Base-by-base conservation (phyloP, 306 rosid species). In the Calophaca sinica region DNA sequence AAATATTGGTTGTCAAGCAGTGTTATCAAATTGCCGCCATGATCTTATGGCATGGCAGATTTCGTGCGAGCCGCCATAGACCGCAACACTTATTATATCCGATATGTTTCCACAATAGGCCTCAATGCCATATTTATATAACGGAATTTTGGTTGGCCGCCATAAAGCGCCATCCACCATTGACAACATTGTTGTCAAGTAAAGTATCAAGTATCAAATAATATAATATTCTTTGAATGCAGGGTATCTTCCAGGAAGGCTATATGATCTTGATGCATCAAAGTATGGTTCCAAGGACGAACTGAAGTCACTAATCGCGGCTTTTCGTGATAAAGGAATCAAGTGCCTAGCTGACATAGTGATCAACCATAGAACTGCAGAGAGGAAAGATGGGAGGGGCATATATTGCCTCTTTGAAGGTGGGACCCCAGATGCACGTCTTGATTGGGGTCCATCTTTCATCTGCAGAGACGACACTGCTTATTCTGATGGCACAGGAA, bases 191-290 rank as follows among this genome's bases (percentile, higher is more conserved):
- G 26, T 20, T 20, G 26, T 33, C 4, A 33, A 33, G 36, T 2
- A 33, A 2, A 0, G 36, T 20, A 20, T 20, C 26, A 20, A 20
- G 26, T 33, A 33, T 33, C 36, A 32, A 32, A 32, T 32, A 32
- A 32, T 33, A 33, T 2, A 33, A 33, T 33, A 33, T 33, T 33
- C 4, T 33, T 33, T 33, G 4, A 33, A 2, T 42, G 48, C 48
- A 88, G 97, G 97, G 51, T 93, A 91, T 66, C 73, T 89, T 83
- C 93, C 97, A 0, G 97, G 98, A 75, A 91, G 93, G 81, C 88
- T 91, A 13, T 93, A 93, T 58, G 97, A 93, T 86, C 90, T 93
- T 5, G 82, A 87, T 71, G 91, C 92, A 67, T 93, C 98, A 52
- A 86, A 69, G 38, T 93, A 82, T 33, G 96, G 96, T 44, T 33